Evolutionary conservation across 1,284 basidiomycete genomes (phyloP), one percentile per base, ranked within the genome.

Genomic region (Tilletia horrida): DNA sequence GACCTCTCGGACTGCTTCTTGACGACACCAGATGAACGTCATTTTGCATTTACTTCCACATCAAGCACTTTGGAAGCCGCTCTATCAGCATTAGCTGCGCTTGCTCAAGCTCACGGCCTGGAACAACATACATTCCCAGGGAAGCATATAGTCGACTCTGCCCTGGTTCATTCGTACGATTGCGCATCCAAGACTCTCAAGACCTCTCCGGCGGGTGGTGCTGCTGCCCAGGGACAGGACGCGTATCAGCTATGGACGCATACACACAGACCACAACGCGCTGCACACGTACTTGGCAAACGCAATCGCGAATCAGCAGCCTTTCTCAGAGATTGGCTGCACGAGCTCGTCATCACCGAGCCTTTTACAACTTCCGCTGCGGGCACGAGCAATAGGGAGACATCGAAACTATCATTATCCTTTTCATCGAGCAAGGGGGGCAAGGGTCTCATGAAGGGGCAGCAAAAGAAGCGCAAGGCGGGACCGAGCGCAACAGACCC

Each of bases 301-400:
- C 31, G 18, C 29, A 59, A 59, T 40, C 55, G 27, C 27, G 55
- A 21, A 21, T 43, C 61, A 7, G 27, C 55, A 18, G 27, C 27
- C 27, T 73, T 71, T 35, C 65, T 78, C 23, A 59, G 66, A 21
- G 72, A 76, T 63, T 78, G 76, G 76, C 65, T 78, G 23, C 71
- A 67, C 1, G 68, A 70, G 9, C 63, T 78, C 14, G 31, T 59
- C 14, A 25, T 59, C 1, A 29, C 8, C 14, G 31, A 29, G 6
- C 55, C 31, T n/a, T 11, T 52, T 27, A 52, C 13, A 11, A 52
- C 40, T 11, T 4, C 25, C 18, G n/a, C 42, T 6, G 21, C 40
- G 8, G 31, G 1, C 25, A 1, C 3, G 7, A 29, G 14, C 55
- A 11, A 4, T 40, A 40, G 6, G 6, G 35, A 4, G 11, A 4